phyloP scores from a whole-genome alignment of 441 rosid genomes.

The Breynia disticha region DNA sequence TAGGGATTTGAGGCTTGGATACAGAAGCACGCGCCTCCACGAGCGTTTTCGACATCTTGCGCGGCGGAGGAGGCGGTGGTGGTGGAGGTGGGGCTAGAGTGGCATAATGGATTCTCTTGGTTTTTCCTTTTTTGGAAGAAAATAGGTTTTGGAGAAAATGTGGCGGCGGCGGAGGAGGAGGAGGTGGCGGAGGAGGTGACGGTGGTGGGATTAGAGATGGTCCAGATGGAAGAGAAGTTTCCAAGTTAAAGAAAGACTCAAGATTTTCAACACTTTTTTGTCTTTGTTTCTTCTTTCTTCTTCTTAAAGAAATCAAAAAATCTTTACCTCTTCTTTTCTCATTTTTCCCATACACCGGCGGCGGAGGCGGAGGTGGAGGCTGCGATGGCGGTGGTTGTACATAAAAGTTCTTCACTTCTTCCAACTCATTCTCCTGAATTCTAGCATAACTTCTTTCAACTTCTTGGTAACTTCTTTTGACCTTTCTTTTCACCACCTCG shows the following conservation, averaged over 20 bases:
- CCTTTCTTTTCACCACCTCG: slow-evolving; percentile 34
- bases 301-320: slow-evolving; percentile 37
- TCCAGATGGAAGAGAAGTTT: slow-evolving; percentile 16
- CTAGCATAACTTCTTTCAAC: slow-evolving; percentile 10
- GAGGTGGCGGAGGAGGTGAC: slow-evolving; percentile 22
- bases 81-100: slow-evolving; percentile 31
- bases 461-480: slow-evolving; percentile 37
- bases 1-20: slow-evolving; percentile 1
- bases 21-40: slow-evolving; percentile 4
- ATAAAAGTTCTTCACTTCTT: slow-evolving; percentile 1
- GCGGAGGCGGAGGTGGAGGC: slow-evolving; percentile 13
- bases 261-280: slow-evolving; percentile 81
- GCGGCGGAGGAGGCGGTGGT: slow-evolving; percentile 38
- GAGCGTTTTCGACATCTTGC: slow-evolving; percentile 26
- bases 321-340: slow-evolving; percentile 62
- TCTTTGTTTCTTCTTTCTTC: slow-evolving; percentile 55
- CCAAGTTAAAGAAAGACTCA: slow-evolving; percentile 44
- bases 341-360: slow-evolving; percentile 17
- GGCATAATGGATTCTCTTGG: slow-evolving; percentile 21
- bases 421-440: slow-evolving; percentile 10
- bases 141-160: slow-evolving; percentile 46
- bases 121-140: slow-evolving; percentile 44
- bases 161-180: slow-evolving; percentile 52
- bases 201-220: slow-evolving; percentile 20
- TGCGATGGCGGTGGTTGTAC: slow-evolving; percentile 2